Base-by-base conservation (phyloP, 139 green algal genomes). In the Zygnema circumcarinatum region DNA sequence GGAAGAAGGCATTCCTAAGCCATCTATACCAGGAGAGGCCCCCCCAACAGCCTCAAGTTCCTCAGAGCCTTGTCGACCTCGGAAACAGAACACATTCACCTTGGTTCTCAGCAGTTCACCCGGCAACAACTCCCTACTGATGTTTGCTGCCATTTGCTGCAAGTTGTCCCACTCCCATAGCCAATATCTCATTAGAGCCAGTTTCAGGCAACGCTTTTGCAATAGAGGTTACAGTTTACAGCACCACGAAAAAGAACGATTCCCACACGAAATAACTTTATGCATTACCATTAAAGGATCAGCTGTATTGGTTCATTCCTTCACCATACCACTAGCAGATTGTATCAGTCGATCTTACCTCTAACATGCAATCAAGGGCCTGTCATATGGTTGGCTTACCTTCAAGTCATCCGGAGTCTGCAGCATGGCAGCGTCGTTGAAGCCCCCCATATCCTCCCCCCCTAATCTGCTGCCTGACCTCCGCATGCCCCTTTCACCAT, bases 51-150 rank as follows among this genome's bases (percentile, higher is more conserved):
- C 47, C 16, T 62, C 47, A 7, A 16, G 47, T 62, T 62, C 47
- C 16, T 62, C 47, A 25, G 47, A 62, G 47, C 47, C 47, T n/a
- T n/a, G n/a, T n/a, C n/a, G n/a, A n/a, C n/a, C n/a, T 25, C 76
- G 33, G 80, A 90, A 90, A 79, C 85, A 90, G 54, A 90, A 42
- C 0, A 90, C 85, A 53, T 90, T 90, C 22, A 90, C 73, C 21
- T 40, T 76, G 21, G 85, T 90, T n/a, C 85, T 79, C 52, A 33
- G 1, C 62, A 90, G 76, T 68, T 90, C 85, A 21, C 32, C 36
- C 0, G 84, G 52, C 31, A 89, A 78, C 33, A 89, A 35, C 2
- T 87, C 81, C 21, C 38, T 56, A 42, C 67, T 83, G 40, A 80
- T 31, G 2, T 40, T 62, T 21, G 62, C 67, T 35, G 81, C 81